These are phyloP conservation scores for Geranium incanum DNA, from an alignment of 441 rosid species.

Conservation along the genomic window DNA sequence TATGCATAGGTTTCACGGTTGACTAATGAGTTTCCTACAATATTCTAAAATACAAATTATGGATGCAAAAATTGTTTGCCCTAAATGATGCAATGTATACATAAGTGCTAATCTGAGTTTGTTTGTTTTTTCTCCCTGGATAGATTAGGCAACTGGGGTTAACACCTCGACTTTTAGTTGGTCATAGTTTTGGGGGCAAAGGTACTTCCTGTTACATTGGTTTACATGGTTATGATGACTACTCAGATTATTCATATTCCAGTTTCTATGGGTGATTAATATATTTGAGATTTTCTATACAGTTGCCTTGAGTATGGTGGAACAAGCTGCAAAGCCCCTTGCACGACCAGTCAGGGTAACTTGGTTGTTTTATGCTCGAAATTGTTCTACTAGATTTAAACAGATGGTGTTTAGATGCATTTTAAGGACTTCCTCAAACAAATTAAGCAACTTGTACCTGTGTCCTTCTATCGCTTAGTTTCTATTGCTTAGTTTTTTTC, in stretches of 20 bases:
- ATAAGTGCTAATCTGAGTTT: background rate
- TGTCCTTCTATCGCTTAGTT: background rate
- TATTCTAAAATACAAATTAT: background rate
- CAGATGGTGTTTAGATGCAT: background rate
- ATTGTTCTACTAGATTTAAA: background rate
- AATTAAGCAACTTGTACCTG: background rate
- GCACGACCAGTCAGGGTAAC: conserved; percentile 82
- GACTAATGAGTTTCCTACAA: background rate
- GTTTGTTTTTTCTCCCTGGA: conserved; percentile 10
- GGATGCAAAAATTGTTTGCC: background rate
- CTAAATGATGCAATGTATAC: background rate
- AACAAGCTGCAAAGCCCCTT: conserved; percentile 96
- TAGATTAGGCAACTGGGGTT: conserved; percentile 71
- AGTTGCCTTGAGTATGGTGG: conserved; percentile 95
- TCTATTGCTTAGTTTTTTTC: background rate
- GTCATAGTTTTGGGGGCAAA: conserved; percentile 98
- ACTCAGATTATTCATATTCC: conserved; percentile 14
- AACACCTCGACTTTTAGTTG: conserved; percentile 82
- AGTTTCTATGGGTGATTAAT: conserved; percentile 19
- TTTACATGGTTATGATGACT: conserved; percentile 8
- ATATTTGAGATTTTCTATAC: conserved; percentile 28
- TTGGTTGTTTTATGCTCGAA: background rate
- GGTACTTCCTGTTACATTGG: conserved; percentile 34
- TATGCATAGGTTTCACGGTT: background rate
- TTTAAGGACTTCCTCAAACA: background rate